phyloP scores from a whole-genome alignment of 257 asterid species.

The Salvia rosmarinus region DNA sequence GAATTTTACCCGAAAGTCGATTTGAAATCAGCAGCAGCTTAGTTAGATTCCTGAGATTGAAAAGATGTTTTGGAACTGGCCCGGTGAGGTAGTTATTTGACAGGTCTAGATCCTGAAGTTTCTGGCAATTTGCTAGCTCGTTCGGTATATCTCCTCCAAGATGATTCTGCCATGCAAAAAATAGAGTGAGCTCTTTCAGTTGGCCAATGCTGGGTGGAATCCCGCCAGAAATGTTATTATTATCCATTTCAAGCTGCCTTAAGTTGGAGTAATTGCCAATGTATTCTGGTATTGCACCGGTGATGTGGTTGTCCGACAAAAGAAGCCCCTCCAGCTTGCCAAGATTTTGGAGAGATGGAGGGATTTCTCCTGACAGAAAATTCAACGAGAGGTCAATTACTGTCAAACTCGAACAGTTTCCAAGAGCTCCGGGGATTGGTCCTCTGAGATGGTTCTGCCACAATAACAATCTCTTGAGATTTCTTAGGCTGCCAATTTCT shows the following conservation, averaged over 20 bases:
- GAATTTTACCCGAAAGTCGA: constrained; percentile 58
- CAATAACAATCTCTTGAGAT: constrained; percentile 51
- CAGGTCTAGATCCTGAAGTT: constrained; percentile 66
- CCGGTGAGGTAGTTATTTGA: constrained; percentile 66
- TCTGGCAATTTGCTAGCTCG: constrained; percentile 53
- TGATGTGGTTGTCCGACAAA: constrained; percentile 60
- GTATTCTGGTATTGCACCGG: constrained; percentile 55
- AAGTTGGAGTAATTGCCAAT: constrained; percentile 59
- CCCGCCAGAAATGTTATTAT: constrained; percentile 61
- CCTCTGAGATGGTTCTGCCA: constrained; percentile 70
- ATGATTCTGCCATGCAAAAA: constrained; percentile 79
- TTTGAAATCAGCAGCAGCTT: constrained; percentile 68
- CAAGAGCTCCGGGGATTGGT: constrained; percentile 53
- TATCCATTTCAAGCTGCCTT: constrained; percentile 70
- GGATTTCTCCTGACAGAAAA: constrained; percentile 56
- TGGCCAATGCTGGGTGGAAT: constrained; percentile 63
- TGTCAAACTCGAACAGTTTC: constrained; percentile 60
- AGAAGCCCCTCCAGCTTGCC: constrained; percentile 64
- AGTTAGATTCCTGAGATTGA: constrained; percentile 63
- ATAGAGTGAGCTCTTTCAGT: constrained; percentile 63
- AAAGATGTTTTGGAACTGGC: constrained; percentile 54
- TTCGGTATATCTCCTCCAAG: constrained; percentile 63
- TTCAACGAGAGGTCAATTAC: constrained; percentile 67
- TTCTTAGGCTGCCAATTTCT: constrained; percentile 53
- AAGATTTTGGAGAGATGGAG: constrained; percentile 50